Evolutionary conservation across 2,329 filamentous ascomycete species (phyloP).

Genomic region (Mycosphaerella arachidis): DNA sequence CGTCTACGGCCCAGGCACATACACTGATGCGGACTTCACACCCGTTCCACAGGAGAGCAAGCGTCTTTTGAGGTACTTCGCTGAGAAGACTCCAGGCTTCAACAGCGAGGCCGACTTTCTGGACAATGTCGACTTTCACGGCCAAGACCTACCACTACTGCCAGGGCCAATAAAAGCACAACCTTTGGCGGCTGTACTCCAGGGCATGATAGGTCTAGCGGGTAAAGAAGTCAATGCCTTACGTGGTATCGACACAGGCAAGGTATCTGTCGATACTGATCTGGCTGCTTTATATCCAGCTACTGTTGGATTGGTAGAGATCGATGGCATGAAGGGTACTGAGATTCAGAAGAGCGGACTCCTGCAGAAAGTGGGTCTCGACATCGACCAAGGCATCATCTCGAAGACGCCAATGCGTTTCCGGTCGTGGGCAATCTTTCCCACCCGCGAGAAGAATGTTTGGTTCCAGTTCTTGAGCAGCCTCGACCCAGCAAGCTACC

Average conservation of each 20-base stretch:
- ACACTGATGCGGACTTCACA: constrained; percentile 36
- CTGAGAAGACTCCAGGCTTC: constrained; percentile 39
- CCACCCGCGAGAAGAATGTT: constrained; percentile 42
- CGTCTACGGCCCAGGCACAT: constrained; percentile 41
- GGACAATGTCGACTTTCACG: constrained; percentile 38
- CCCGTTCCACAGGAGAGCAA: constrained; percentile 37
- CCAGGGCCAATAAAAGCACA: constrained; percentile 44
- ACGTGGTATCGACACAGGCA: constrained; percentile 22
- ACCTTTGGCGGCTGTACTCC: constrained; percentile 36
- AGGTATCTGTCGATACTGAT: constrained; percentile 45
- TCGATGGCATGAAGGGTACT: constrained; percentile 37
- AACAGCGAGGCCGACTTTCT: constrained; percentile 34
- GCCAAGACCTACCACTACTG: constrained; percentile 38
- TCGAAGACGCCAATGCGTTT: constrained; percentile 40
- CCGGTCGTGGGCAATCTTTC: constrained; percentile 45
- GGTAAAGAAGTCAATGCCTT: constrained; percentile 38
- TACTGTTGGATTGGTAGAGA: constrained; percentile 36
- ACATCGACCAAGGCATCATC: constrained; percentile 33
- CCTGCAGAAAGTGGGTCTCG: constrained; percentile 23
- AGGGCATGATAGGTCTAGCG: constrained; percentile 44
- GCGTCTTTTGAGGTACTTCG: constrained; percentile 38
- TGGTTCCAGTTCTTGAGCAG: constrained; percentile 53
- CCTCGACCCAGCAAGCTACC: constrained; percentile 41
- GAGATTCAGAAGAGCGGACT: constrained; percentile 29
- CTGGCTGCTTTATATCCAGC: constrained; percentile 46